Conservation (phyloP, 1,284 basidiomycete species). For the Cutaneotrichosporon mucoides region DNA sequence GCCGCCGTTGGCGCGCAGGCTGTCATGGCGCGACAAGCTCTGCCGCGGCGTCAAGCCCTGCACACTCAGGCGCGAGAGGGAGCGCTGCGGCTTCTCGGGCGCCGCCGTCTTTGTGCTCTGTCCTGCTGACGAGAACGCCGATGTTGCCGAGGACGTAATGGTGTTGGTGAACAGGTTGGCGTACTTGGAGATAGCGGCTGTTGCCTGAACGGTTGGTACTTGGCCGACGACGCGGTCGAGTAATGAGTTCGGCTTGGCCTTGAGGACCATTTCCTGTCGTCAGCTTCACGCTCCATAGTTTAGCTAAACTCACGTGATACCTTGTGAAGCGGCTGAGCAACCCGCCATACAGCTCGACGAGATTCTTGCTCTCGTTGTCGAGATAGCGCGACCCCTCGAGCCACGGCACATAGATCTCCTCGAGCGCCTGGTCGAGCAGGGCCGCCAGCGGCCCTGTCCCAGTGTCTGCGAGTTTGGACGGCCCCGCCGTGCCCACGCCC, state of each 20-base stretch:
- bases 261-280: conserved; percentile 64
- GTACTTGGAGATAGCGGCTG: conserved; percentile 58
- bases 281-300: background rate
- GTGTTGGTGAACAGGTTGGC: conserved; percentile 59
- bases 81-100: conserved; percentile 5
- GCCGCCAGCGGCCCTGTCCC: conserved; percentile 55
- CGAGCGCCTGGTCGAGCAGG: conserved; percentile 92
- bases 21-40: conserved; percentile 1
- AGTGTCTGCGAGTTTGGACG: conserved; percentile 16
- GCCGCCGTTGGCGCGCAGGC: background rate
- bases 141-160: conserved; percentile 31
- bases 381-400: conserved; percentile 87
- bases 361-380: conserved; percentile 82
- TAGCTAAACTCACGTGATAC: conserved; percentile 71
- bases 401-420: conserved; percentile 93
- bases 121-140: conserved; percentile 26
- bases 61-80: conserved; percentile 9
- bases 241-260: conserved; percentile 73
- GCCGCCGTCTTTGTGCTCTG: conserved; percentile 18
- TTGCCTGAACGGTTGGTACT: conserved; percentile 57
- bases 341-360: conserved; percentile 75
- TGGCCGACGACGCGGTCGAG: conserved; percentile 85
- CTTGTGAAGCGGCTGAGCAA: conserved; percentile 74
- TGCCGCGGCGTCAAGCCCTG: conserved; percentile 4
- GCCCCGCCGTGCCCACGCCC: conserved; percentile 22